Conservation (phyloP, 139 green algal species). For the Tetradesmus obliquus region DNA sequence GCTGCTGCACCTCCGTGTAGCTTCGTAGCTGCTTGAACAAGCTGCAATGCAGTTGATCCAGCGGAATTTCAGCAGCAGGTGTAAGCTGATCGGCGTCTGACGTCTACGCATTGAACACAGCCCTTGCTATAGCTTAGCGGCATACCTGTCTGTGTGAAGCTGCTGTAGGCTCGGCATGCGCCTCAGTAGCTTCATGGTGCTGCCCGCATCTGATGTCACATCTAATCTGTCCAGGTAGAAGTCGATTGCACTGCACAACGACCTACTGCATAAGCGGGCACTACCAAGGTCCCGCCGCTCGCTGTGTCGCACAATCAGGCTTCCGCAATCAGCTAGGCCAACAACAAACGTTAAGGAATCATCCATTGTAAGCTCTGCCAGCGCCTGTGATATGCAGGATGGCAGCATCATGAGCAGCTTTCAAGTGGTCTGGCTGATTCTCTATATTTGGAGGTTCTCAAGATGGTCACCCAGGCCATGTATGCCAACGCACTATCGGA, state of each 20-base stretch:
- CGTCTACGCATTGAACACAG: background rate
- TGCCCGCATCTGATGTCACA: background rate
- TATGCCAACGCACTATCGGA: too few relatives aligned
- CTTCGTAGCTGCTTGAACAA: background rate
- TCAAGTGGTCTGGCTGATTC: too few relatives aligned
- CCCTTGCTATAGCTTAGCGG: background rate
- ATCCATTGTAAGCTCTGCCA: background rate
- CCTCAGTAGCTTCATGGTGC: background rate
- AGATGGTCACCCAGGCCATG: too few relatives aligned
- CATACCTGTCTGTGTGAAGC: background rate
- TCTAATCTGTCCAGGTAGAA: background rate
- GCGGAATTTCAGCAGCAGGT: background rate
- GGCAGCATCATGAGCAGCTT: too few relatives aligned
- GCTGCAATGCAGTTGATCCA: background rate
- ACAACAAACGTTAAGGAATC: background rate
- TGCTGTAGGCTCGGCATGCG: background rate
- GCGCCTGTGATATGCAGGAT: too few relatives aligned
- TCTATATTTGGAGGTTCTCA: too few relatives aligned
- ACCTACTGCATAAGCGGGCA: background rate
- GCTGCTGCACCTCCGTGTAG: background rate
- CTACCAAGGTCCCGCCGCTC: background rate
- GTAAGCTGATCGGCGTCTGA: background rate
- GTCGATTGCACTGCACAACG: background rate
- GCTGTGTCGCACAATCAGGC: background rate
- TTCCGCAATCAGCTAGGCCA: background rate